Evolutionary conservation across 805 yeast species (phyloP).

Genomic region (Maudiozyma pseudohumilis): DNA sequence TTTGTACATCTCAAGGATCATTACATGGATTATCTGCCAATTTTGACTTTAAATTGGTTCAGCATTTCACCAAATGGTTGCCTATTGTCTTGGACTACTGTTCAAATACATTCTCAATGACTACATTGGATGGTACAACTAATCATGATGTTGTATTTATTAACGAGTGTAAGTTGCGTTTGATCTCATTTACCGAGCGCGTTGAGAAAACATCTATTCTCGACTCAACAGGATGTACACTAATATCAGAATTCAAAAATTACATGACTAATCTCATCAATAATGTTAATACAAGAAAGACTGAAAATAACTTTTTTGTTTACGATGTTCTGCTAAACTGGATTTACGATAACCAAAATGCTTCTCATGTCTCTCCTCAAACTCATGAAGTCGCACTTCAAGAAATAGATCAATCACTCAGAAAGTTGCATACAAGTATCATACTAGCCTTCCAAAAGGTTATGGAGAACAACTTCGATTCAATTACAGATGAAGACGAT

Average conservation of each 20-base stretch:
- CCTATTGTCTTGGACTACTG: conserved; percentile 30
- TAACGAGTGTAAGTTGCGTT: conserved; percentile 6
- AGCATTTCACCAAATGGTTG: conserved; percentile 22
- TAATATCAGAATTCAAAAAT: conserved; percentile 21
- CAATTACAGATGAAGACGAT: conserved; percentile 42
- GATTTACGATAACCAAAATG: conserved; percentile 25
- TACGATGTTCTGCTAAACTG: conserved; percentile 41
- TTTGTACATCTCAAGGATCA: conserved; percentile 14
- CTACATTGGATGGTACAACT: conserved; percentile 3
- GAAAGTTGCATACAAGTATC: conserved; percentile 47
- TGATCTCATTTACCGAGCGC: conserved; percentile 9
- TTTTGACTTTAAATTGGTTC: conserved; percentile 7
- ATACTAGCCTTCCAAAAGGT: conserved; percentile 60
- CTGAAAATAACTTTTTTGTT: conserved; percentile 34
- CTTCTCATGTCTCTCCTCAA: not conserved
- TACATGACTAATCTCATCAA: conserved; percentile 20
- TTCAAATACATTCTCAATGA: conserved; percentile 12
- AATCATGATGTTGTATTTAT: conserved; percentile 14
- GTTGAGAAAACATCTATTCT: conserved; percentile 10
- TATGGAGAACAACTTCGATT: conserved; percentile 29
- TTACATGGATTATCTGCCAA: conserved; percentile 11
- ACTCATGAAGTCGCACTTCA: conserved; percentile 15
- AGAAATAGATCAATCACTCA: conserved; percentile 38
- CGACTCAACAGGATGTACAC: conserved; percentile 7
- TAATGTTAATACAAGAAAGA: conserved; percentile 32